phyloP scores from a whole-genome alignment of 192 early-diverging fungal genomes.

The Backusella morwellensis region DNA sequence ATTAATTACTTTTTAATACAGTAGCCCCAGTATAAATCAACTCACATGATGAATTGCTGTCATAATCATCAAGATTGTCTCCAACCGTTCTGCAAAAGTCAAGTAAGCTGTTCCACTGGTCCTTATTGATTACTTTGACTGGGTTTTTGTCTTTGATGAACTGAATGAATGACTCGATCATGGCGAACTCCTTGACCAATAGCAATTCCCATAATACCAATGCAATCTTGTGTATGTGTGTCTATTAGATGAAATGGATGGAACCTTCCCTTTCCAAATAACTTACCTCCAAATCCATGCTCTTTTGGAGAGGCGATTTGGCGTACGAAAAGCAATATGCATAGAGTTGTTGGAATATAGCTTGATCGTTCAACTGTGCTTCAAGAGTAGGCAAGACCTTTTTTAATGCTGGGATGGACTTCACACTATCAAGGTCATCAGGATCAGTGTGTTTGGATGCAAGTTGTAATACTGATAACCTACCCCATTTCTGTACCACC shows the following conservation, averaged over 20 bases:
- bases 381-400: not conserved
- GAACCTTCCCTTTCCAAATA: no score
- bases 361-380: not conserved
- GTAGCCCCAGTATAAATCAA: not conserved
- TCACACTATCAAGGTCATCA: not conserved
- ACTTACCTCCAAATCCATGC: constrained; percentile 32
- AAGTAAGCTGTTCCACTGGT: constrained; percentile 29
- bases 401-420: not conserved
- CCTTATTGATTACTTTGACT: constrained; percentile 32
- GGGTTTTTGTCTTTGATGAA: constrained; percentile 18
- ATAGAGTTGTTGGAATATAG: constrained; percentile 16
- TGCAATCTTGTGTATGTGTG: constrained; percentile 13
- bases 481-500: constrained; percentile 12
- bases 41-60: constrained; percentile 34
- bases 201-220: constrained; percentile 24
- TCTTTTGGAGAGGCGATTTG: constrained; percentile 24
- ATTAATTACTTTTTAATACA: no score
- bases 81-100: constrained; percentile 22
- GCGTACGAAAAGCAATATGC: constrained; percentile 16
- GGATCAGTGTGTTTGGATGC: no score
- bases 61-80: constrained; percentile 15
- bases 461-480: not conserved
- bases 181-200: constrained; percentile 9
- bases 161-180: constrained; percentile 12
- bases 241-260: not conserved